phyloP scores from a whole-genome alignment of 2,329 filamentous ascomycete species.

The Gremmenia infestans region DNA sequence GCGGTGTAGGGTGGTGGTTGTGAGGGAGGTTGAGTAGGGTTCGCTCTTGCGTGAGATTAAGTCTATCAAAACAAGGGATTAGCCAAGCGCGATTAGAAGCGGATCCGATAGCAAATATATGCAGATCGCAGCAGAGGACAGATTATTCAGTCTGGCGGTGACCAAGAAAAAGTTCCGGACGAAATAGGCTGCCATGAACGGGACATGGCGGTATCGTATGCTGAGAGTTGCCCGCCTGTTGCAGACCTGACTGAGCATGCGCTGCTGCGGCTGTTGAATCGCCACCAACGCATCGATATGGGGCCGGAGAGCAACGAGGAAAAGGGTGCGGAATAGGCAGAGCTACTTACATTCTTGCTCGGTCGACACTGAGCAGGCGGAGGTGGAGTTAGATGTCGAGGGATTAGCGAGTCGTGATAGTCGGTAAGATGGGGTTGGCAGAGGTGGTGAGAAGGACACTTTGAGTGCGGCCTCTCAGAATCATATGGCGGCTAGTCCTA shows the following conservation, averaged over 20 bases:
- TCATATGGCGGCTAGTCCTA: slow-evolving; percentile 9
- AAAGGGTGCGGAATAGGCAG: neutral
- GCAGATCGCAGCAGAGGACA: slow-evolving; percentile 21
- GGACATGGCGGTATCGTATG: slow-evolving; percentile 15
- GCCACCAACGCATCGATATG: slow-evolving; percentile 1
- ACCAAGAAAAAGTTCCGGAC: slow-evolving; percentile 8
- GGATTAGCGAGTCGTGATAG: slow-evolving; percentile 28
- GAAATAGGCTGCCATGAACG: slow-evolving; percentile 24
- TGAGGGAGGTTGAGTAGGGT: slow-evolving; percentile 32
- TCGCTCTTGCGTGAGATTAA: slow-evolving; percentile 27
- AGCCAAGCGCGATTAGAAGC: slow-evolving; percentile 15
- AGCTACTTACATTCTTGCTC: slow-evolving; percentile 24
- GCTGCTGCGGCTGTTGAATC: slow-evolving; percentile 12
- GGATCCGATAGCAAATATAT: slow-evolving; percentile 14
- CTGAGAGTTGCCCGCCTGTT: neutral
- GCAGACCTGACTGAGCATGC: slow-evolving; percentile 8
- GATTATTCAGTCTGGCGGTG: slow-evolving; percentile 14
- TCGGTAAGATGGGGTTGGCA: slow-evolving; percentile 23
- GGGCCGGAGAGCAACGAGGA: neutral
- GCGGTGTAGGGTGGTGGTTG: slow-evolving; percentile 40
- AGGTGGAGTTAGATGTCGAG: slow-evolving; percentile 28
- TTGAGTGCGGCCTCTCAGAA: slow-evolving; percentile 10
- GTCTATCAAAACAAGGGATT: slow-evolving; percentile 14
- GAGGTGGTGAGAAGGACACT: slow-evolving; percentile 21
- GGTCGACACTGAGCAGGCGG: slow-evolving; percentile 27